Base-by-base conservation (phyloP, 2,329 filamentous ascomycete species). In the Cladophialophora bantiana region DNA sequence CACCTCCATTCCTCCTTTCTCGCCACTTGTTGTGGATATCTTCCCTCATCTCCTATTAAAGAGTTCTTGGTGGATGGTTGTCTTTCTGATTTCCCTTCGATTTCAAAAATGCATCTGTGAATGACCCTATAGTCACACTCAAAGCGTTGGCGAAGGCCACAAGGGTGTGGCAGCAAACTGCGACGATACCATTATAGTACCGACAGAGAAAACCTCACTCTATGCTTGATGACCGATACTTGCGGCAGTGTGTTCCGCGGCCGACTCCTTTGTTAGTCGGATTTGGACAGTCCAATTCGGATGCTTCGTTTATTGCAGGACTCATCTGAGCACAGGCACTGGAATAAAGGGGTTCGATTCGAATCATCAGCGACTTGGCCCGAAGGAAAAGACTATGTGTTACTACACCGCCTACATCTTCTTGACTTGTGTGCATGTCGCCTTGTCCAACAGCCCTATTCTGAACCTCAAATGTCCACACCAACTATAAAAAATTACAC, bases 371-470 rank as follows among this genome's bases (percentile, higher is more conserved):
- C 10, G 10, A 35, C 13, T 35, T 13, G 26, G 5, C 9, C 31
- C 40, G 10, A 35, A 12, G n/a, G 18, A 9, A 15, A 18, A 34
- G 18, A 45, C 20, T 13, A 72, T 70, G 69, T 72, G 70, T 67
- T 71, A 68, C 54, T 64, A 71, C 63, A 68, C 53, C 10, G 62
- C 64, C 32, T 71, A 67, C 58, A 48, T 72, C 31, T 72, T 70
- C 59, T 15, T 63, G 18, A 26, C 38, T 36, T 69, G 69, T 59
- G 70, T 69, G 12, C 70, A 72, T 20, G 56, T 67, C 52, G 42
- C 20, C 20, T 32, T 63, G 18, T 58, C 66, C 59, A n/a, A 20
- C 62, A 63, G 10, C 18, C 59, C 67, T n/a, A 58, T 67, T 55
- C 15, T 31, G 20, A 64, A 57, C 48, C 61, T 58, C 5, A 62